These are phyloP conservation scores for Debaryomycetaceae sp. DNA, from an alignment of 1,139 yeast genomes.

Conservation along the genomic window DNA sequence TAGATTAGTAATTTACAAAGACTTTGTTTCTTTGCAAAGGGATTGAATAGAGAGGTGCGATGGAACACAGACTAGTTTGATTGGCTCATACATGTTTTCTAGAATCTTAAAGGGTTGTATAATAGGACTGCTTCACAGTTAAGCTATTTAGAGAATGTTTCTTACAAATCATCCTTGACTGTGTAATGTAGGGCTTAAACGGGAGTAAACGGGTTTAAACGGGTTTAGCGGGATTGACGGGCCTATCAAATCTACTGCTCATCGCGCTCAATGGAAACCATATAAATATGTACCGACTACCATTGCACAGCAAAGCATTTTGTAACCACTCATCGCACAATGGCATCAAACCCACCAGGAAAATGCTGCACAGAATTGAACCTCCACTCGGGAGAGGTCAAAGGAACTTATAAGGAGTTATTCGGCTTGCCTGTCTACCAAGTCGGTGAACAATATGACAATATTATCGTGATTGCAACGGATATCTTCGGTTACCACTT, in stretches of 20 bases:
- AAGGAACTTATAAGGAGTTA: slow-evolving; percentile 40
- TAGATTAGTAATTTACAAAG: no score
- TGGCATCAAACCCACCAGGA: slow-evolving; percentile 57
- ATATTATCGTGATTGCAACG: slow-evolving; percentile 52
- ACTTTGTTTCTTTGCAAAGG: no score
- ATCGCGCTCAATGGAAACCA: no score
- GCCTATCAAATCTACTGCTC: not conserved
- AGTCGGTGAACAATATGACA: slow-evolving; percentile 43
- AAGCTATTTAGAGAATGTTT: no score
- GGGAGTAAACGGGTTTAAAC: no score
- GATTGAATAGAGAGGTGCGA: no score
- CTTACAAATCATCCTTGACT: no score
- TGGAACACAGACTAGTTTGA: no score
- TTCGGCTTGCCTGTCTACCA: slow-evolving; percentile 55
- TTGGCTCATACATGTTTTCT: no score
- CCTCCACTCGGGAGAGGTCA: slow-evolving; percentile 50
- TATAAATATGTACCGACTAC: not conserved
- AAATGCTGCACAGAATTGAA: slow-evolving; percentile 43
- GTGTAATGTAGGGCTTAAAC: no score
- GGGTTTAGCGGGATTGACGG: not conserved
- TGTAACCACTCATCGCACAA: slow-evolving; percentile 11
- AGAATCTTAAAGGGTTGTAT: no score
- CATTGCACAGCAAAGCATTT: not conserved
- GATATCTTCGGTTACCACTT: slow-evolving; percentile 66
- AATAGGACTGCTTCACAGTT: no score